phyloP scores from a whole-genome alignment of 257 asterid species.

The Nicotiana obtusifolia region DNA sequence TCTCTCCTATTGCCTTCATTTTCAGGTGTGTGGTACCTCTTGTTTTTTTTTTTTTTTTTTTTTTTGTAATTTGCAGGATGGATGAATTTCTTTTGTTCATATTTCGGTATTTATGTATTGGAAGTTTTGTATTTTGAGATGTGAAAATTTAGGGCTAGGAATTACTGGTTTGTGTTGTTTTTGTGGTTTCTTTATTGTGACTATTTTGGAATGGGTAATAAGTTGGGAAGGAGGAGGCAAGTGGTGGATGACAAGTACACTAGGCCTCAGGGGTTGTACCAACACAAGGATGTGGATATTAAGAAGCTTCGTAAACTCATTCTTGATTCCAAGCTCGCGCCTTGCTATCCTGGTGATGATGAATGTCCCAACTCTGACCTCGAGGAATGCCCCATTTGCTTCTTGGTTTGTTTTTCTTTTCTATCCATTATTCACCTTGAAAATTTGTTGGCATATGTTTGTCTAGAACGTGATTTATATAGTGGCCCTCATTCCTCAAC shows the following conservation, averaged over 20 bases:
- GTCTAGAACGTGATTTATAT: background rate
- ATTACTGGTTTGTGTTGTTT: constrained; percentile 7
- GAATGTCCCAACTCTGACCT: constrained; percentile 65
- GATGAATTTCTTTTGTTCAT: background rate
- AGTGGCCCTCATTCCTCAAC: background rate
- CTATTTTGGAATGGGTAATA: constrained; percentile 76
- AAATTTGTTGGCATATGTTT: constrained; percentile 7
- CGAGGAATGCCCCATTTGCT: constrained; percentile 98
- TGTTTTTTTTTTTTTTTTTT: background rate
- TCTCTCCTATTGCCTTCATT: background rate
- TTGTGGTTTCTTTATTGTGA: constrained; percentile 6
- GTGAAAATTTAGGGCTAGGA: constrained; percentile 9
- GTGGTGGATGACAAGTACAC: constrained; percentile 99
- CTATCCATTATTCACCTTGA: background rate
- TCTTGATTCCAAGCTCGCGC: constrained; percentile 89
- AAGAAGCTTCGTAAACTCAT: constrained; percentile 96
- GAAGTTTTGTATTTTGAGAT: constrained; percentile 1
- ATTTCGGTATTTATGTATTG: background rate
- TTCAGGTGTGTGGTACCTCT: background rate
- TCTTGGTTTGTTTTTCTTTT: constrained; percentile 62
- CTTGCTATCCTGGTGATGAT: constrained; percentile 97
- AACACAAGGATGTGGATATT: constrained; percentile 89
- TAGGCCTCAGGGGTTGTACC: constrained; percentile 98
- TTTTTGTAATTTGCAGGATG: background rate
- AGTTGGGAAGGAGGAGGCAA: constrained; percentile 89